Evolutionary conservation across 768 basidiomycete species (phyloP), one percentile per base, ranked within the genome.

Genomic region (Leccinum boreale): DNA sequence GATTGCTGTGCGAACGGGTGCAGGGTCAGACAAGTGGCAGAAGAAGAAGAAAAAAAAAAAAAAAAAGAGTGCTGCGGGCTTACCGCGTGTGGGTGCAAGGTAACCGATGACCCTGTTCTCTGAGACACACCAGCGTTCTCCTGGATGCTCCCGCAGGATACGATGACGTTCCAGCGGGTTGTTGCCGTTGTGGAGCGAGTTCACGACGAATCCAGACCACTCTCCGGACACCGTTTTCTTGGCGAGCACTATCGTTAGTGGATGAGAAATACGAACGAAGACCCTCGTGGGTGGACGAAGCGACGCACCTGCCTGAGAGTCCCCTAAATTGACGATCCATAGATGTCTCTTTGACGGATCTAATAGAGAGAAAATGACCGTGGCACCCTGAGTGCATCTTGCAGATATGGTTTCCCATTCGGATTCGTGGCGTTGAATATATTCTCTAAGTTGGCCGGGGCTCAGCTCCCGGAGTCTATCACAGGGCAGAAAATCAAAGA

Each of bases 401-500:
- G 73, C 51, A 55, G 71, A 71, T 44, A 71, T 65, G 11, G 59
- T 59, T 52, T 74, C 67, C 75, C 77, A 80, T 29, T 73, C 68
- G 29, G 68, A 68, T 51, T 73, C 70, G 57, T 71, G 66, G 52
- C 69, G 70, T 23, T 67, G 66, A 60, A 81, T 72, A 21, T 77
- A 70, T 9, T 76, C 65, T 62, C 77, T 74, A 55, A 82, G 70
- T 62, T 72, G 71, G 12, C 62, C 68, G 51, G 79, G 72, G 28
- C 72, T 75, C 58, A 81, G 63, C 35, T 70, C 68, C 73, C 56
- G 26, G 11, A 72, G 73, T 15, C 62, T 61, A 52, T 75, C 69
- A 35, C 52, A 60, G 0, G 83, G 79, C 53, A 82, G 75, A 52
- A 85, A 64, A 45, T 72, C 65, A 26, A 75, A 65, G 61, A 85